Percentiles rank a stretch among this genome's conserved stretches.
Conservation (phyloP, 345 rosid species). For the Salix exigua region DNA sequence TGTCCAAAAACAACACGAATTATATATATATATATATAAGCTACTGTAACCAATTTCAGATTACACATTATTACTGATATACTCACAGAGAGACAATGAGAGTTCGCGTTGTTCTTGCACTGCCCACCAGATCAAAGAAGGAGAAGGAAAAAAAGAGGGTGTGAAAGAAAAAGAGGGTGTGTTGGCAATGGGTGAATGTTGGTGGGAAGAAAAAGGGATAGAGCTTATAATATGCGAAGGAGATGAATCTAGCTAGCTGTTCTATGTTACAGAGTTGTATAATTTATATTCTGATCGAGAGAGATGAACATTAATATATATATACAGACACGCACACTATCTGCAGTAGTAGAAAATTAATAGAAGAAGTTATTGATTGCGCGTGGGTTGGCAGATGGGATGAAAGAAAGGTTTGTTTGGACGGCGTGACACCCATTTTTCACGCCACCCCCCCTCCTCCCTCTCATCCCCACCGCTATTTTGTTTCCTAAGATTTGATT, state of each 20-base stretch:
- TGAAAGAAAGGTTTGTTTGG: constrained; percentile 65
- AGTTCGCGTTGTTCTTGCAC: neutral
- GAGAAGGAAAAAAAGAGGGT: constrained; percentile 2
- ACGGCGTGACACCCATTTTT: constrained; percentile 70
- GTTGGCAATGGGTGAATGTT: constrained; percentile 17
- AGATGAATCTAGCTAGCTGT: neutral
- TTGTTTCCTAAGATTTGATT: constrained; percentile 48
- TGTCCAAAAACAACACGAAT: neutral
- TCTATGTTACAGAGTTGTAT: neutral
- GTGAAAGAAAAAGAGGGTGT: neutral
- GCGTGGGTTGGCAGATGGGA: constrained; percentile 77
- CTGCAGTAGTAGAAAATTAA: neutral
- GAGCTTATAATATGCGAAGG: constrained; percentile 8
- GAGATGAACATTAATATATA: constrained; percentile 5
- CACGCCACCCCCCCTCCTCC: constrained; percentile 51
- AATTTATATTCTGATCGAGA: neutral
- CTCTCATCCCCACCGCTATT: constrained; percentile 37
- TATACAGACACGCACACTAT: constrained; percentile 16
- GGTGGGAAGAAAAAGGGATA: constrained; percentile 5
- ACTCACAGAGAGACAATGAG: constrained; percentile 6
- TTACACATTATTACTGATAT: neutral
- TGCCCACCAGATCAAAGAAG: neutral
- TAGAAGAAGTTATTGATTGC: constrained; percentile 51
- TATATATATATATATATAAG: neutral
- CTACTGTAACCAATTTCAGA: neutral